Conservation (phyloP, 163 green algal species). For the Chloromonas sp. region DNA sequence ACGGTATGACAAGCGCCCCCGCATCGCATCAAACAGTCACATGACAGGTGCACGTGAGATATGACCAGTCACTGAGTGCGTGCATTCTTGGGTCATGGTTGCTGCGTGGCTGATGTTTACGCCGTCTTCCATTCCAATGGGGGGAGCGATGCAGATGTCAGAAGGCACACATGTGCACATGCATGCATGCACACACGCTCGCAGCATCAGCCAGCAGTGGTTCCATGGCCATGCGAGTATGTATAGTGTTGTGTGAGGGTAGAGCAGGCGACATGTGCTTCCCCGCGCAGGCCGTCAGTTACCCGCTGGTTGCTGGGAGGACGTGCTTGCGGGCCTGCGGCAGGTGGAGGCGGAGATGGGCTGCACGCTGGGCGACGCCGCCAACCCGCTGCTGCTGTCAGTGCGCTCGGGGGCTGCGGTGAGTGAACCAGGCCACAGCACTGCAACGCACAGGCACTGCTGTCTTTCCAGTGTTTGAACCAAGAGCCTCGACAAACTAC, state of each 20-base stretch:
- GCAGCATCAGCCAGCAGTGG: neutral
- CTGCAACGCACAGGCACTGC: neutral
- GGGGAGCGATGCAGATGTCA: no score
- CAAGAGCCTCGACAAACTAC: no score
- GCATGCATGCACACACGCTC: neutral
- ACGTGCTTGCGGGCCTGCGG: slow-evolving; percentile 52
- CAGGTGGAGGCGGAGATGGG: slow-evolving; percentile 57
- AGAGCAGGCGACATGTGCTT: neutral
- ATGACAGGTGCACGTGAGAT: no score
- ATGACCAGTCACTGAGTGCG: no score
- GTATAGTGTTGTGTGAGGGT: neutral
- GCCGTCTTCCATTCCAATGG: no score
- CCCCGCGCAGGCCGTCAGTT: slow-evolving; percentile 27
- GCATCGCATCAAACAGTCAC: no score
- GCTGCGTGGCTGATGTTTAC: no score
- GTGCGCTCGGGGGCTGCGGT: slow-evolving; percentile 72
- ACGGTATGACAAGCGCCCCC: no score
- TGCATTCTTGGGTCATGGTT: no score
- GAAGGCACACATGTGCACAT: neutral
- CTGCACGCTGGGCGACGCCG: slow-evolving; percentile 49
- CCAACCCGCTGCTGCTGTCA: slow-evolving; percentile 64
- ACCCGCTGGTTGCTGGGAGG: slow-evolving; percentile 56
- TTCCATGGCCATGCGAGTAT: neutral
- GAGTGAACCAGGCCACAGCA: neutral
- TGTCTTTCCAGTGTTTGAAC: neutral